These are phyloP conservation scores for Crataegus laevigata DNA, from an alignment of 306 rosid species.

Conservation along the genomic window DNA sequence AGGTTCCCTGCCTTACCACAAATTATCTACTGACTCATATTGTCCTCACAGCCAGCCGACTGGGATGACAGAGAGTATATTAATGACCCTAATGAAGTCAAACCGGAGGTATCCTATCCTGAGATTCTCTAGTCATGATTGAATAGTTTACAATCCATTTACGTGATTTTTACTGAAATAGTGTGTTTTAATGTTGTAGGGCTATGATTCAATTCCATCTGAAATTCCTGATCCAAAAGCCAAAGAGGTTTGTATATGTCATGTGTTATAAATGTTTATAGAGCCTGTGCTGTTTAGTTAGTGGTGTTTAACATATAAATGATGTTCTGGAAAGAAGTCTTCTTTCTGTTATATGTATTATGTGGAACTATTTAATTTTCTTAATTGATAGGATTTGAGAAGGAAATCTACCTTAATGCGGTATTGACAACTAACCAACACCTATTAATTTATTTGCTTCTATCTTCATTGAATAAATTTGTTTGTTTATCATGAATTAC, in stretches of 20 bases:
- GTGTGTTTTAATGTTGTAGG: conserved; percentile 40
- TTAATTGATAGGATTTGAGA: not conserved
- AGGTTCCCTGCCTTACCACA: not conserved
- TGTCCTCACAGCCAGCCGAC: conserved; percentile 55
- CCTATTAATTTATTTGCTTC: not conserved
- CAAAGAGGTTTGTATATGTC: conserved; percentile 49
- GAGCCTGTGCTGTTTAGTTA: not conserved
- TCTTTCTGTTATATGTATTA: not conserved
- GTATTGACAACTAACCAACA: not conserved
- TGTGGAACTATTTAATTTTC: not conserved
- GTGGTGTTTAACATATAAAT: not conserved
- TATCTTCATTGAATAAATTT: conserved; percentile 1
- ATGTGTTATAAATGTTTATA: not conserved
- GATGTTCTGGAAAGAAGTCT: not conserved
- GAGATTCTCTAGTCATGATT: not conserved
- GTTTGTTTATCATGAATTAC: conserved; percentile 1
- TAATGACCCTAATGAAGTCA: conserved; percentile 51
- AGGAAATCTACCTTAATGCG: not conserved
- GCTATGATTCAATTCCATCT: conserved; percentile 54
- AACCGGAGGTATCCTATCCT: conserved; percentile 54
- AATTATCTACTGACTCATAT: not conserved
- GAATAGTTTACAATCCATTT: not conserved
- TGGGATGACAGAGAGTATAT: conserved; percentile 87
- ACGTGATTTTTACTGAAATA: not conserved
- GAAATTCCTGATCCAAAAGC: conserved; percentile 83